A percentile compares a stretch with the other conserved stretches of the same genome.
phyloP scores from a whole-genome alignment of 2,329 filamentous ascomycete genomes.

The Ophiostoma sp. region DNA sequence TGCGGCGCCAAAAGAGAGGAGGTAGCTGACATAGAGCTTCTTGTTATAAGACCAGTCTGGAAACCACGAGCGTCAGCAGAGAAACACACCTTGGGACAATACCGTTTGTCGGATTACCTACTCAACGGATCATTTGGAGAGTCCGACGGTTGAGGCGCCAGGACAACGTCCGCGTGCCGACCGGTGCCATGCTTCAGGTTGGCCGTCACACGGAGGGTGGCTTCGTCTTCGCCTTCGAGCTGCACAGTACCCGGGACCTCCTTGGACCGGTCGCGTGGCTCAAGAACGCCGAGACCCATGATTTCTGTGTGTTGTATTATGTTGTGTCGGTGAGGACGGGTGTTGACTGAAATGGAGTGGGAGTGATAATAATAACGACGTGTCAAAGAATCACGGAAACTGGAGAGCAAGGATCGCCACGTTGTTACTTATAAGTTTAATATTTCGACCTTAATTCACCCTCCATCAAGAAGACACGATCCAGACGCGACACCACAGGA shows the following conservation, averaged over 20 bases:
- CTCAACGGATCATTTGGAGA: conserved; percentile 20
- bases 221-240: conserved; percentile 13
- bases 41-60: conserved; percentile 30
- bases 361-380: background rate
- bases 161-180: background rate
- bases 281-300: conserved; percentile 16
- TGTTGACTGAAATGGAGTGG: background rate
- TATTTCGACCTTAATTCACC: background rate
- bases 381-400: background rate
- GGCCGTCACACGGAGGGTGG: background rate
- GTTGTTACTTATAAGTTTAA: background rate
- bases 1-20: conserved; percentile 41
- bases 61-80: background rate
- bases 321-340: background rate
- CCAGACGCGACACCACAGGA: background rate
- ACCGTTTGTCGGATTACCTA: too few species aligned
- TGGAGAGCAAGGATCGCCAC: background rate
- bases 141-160: conserved; percentile 17
- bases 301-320: too few species aligned
- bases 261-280: conserved; percentile 2
- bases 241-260: conserved; percentile 16
- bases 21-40: conserved; percentile 43
- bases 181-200: conserved; percentile 21
- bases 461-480: background rate
- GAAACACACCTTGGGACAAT: too few species aligned